phyloP scores from a whole-genome alignment of 2,329 filamentous ascomycete species.

The Alternaria sp. region DNA sequence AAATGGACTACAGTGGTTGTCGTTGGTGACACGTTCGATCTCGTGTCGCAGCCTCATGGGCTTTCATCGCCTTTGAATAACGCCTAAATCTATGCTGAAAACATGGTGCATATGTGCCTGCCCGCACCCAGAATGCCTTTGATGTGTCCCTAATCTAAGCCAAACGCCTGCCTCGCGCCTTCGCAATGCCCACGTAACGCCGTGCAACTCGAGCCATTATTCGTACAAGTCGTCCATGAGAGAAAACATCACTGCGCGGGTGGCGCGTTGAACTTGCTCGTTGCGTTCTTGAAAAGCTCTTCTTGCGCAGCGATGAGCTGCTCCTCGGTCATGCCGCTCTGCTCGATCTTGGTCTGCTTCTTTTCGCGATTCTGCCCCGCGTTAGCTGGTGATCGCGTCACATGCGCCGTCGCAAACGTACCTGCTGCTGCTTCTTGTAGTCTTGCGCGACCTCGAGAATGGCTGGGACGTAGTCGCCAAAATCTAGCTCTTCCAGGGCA shows the following conservation, averaged over 20 bases:
- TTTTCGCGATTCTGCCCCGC: slow-evolving; percentile 81
- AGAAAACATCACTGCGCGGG: slow-evolving; percentile 35
- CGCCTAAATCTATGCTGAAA: slow-evolving; percentile 12
- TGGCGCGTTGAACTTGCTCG: slow-evolving; percentile 70
- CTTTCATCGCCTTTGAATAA: not conserved
- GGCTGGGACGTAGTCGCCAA: slow-evolving; percentile 87
- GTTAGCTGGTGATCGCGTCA: slow-evolving; percentile 17
- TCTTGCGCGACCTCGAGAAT: slow-evolving; percentile 86
- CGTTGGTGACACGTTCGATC: not conserved
- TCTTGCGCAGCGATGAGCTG: slow-evolving; percentile 88
- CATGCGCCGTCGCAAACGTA: slow-evolving; percentile 51
- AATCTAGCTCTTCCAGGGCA: slow-evolving; percentile 89
- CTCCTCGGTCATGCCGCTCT: slow-evolving; percentile 89
- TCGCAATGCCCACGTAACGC: slow-evolving; percentile 30
- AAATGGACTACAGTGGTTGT: not conserved
- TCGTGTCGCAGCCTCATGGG: not conserved
- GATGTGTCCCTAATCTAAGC: slow-evolving; percentile 24
- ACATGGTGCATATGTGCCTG: slow-evolving; percentile 9
- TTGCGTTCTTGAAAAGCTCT: slow-evolving; percentile 86
- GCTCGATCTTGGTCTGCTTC: slow-evolving; percentile 96
- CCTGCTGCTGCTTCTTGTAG: slow-evolving; percentile 93
- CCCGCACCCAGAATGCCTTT: slow-evolving; percentile 14
- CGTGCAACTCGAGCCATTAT: slow-evolving; percentile 22
- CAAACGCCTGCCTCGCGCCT: slow-evolving; percentile 30
- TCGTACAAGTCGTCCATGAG: slow-evolving; percentile 12